Percentiles rank a stretch among this genome's conserved stretches.
phyloP scores from a whole-genome alignment of 75 land plant genomes.

The Sequoia sempervirens region DNA sequence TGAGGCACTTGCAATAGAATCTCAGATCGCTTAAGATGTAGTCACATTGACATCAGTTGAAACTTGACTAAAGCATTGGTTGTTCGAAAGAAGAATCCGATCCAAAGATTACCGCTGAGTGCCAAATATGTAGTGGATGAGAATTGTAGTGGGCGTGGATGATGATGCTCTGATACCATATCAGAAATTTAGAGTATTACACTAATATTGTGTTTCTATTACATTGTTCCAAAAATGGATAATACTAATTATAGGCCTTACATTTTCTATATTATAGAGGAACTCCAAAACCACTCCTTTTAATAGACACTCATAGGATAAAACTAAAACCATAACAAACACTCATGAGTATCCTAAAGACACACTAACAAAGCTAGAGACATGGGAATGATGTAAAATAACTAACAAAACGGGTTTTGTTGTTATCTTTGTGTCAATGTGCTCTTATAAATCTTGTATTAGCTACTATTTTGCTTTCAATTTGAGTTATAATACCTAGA shows the following conservation, averaged over 20 bases:
- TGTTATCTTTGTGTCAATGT: not conserved
- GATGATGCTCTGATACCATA: not conserved
- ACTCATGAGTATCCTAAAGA: too few relatives aligned
- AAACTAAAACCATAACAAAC: too few relatives aligned
- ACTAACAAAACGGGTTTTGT: too few relatives aligned
- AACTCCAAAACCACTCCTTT: too few relatives aligned
- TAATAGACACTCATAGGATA: too few relatives aligned
- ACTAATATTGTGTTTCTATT: too few relatives aligned
- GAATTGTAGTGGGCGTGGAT: conserved; percentile 12
- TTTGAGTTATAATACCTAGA: not conserved
- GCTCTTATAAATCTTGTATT: not conserved
- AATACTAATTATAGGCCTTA: too few relatives aligned
- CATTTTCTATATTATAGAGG: too few relatives aligned
- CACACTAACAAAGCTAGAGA: too few relatives aligned
- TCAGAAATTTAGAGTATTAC: too few relatives aligned
- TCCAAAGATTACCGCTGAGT: not conserved
- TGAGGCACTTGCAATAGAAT: conserved; percentile 87
- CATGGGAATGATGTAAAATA: too few relatives aligned
- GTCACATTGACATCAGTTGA: conserved; percentile 40
- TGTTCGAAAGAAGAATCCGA: not conserved
- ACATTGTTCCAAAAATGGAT: too few relatives aligned
- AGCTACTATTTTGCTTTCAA: not conserved
- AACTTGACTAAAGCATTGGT: not conserved
- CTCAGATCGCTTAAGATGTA: conserved; percentile 97
- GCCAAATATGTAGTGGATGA: conserved; percentile 5